Conservation (phyloP, 2,329 filamentous ascomycete species). For the Fusarium decemcellulare region DNA sequence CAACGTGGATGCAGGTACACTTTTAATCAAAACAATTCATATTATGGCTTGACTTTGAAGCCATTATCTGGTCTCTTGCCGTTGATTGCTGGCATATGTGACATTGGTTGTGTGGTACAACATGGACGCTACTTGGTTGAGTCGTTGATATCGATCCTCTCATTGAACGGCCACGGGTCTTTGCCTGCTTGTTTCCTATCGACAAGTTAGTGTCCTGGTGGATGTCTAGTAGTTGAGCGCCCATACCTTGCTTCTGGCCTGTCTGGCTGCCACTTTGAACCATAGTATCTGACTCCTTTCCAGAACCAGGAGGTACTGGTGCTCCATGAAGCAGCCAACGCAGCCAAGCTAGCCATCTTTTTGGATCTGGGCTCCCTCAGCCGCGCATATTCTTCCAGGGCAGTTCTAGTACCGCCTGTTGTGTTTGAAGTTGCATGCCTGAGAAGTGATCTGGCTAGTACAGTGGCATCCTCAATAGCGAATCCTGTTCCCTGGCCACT, state of each 20-base stretch:
- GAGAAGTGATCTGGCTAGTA: slow-evolving; percentile 38
- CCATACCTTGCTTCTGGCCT: slow-evolving; percentile 18
- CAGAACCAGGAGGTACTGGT: slow-evolving; percentile 38
- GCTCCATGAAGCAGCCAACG: slow-evolving; percentile 22
- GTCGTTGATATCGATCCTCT: slow-evolving; percentile 29
- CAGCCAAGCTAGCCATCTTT: slow-evolving; percentile 40
- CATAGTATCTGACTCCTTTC: slow-evolving; percentile 34
- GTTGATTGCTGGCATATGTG: no score
- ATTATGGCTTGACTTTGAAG: background rate
- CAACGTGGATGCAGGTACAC: background rate
- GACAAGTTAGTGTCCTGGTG: background rate
- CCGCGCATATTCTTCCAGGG: slow-evolving; percentile 39
- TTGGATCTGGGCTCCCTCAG: slow-evolving; percentile 37
- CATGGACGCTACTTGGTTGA: background rate
- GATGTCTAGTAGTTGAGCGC: background rate
- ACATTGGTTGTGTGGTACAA: no score
- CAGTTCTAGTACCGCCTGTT: slow-evolving; percentile 8
- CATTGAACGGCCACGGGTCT: slow-evolving; percentile 41
- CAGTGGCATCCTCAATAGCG: slow-evolving; percentile 45
- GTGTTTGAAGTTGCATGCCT: slow-evolving; percentile 8
- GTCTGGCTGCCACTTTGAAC: slow-evolving; percentile 33
- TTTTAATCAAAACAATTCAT: slow-evolving; percentile 7
- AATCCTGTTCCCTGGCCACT: slow-evolving; percentile 47
- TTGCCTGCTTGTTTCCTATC: slow-evolving; percentile 21
- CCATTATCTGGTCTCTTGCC: no score